A percentile compares a stretch with the other conserved stretches of the same genome.
Evolutionary conservation across 225 moss, liverwort and hornwort genomes (phyloP).

Genomic region (Pleurozium schreberi): DNA sequence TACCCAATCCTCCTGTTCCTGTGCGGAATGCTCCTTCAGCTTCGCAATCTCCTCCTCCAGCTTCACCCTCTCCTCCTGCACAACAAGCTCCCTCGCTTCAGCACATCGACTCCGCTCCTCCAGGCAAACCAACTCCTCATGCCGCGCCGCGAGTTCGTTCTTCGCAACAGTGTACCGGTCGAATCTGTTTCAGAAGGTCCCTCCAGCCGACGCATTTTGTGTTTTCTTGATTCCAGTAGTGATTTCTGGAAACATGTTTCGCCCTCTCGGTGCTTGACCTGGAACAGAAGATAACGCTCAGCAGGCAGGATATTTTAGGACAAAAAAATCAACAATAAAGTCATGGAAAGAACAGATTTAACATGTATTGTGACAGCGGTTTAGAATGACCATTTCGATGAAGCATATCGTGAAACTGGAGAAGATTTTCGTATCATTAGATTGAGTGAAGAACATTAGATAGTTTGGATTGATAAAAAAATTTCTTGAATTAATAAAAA

Average conservation of each 20-base stretch:
- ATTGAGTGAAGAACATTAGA: background rate
- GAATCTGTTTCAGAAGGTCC: background rate
- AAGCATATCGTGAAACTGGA: background rate
- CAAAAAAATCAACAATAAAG: background rate
- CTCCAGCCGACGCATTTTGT: constrained; percentile 7
- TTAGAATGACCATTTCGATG: background rate
- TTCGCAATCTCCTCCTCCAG: constrained; percentile 18
- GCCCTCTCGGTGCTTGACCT: constrained; percentile 71
- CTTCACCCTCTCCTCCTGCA: constrained; percentile 13
- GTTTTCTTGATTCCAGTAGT: constrained; percentile 15
- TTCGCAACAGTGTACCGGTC: constrained; percentile 1
- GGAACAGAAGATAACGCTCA: background rate
- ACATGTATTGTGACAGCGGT: background rate
- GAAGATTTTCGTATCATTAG: background rate
- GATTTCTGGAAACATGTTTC: constrained; percentile 42
- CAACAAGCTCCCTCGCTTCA: constrained; percentile 11
- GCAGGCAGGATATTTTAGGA: background rate
- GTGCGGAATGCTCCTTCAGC: constrained; percentile 17
- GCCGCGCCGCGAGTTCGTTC: background rate
- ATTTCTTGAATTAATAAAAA: no score
- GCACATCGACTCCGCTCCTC: constrained; percentile 4
- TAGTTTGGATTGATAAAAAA: no score
- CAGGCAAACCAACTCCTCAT: background rate
- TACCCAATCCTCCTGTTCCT: constrained; percentile 23
- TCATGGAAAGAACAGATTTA: background rate